These are phyloP conservation scores for Ceratocystis eucalypticola DNA, from an alignment of 2,329 filamentous ascomycete species.

Conservation along the genomic window DNA sequence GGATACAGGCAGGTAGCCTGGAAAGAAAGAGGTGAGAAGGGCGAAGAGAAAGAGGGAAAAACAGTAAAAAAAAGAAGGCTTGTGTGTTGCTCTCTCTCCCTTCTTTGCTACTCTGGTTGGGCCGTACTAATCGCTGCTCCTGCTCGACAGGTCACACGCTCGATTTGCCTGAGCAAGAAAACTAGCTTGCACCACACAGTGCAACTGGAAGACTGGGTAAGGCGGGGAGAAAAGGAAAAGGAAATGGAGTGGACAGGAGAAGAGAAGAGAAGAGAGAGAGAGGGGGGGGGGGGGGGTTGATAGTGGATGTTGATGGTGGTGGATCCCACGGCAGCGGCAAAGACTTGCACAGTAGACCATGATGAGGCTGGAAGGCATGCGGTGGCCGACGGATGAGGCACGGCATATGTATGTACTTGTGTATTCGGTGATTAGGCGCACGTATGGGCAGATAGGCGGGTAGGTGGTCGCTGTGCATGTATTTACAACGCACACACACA, in stretches of 20 bases:
- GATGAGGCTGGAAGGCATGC: not conserved
- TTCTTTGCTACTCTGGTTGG: not conserved
- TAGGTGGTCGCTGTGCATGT: not conserved
- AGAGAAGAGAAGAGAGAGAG: no score
- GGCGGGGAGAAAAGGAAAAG: no score
- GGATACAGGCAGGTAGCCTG: no score
- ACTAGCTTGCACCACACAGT: not conserved
- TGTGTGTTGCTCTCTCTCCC: not conserved
- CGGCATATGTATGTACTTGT: not conserved
- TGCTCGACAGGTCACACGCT: not conserved
- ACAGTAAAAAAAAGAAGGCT: not conserved
- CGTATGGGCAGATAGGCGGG: not conserved
- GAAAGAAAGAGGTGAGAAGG: not conserved
- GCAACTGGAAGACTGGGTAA: not conserved
- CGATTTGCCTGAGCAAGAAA: not conserved
- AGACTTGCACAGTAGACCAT: not conserved
- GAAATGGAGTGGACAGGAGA: not conserved
- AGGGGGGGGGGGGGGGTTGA: not conserved
- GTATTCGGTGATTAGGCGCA: not conserved
- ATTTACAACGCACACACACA: not conserved
- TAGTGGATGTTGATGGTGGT: not conserved
- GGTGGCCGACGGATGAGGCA: not conserved
- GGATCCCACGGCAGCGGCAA: not conserved
- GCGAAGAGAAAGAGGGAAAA: not conserved
- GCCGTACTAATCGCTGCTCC: not conserved